Evolutionary conservation across 179 eudicot species (phyloP).

Genomic region (Silene noctiflora): DNA sequence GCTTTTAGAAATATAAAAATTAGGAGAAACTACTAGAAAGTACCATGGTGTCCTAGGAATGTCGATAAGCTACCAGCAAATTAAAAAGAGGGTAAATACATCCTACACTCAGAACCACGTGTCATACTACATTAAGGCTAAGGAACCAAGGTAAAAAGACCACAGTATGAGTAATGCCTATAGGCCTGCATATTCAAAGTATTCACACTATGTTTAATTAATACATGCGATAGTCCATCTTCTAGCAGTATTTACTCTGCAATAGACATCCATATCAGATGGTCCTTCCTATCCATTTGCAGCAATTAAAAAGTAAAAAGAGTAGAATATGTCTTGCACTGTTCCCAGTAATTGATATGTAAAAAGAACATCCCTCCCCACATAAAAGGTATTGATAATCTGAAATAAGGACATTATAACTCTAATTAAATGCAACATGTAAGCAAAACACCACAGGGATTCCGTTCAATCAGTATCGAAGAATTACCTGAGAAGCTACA

Average conservation of each 20-base stretch:
- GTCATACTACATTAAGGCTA: background rate
- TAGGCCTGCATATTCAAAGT: background rate
- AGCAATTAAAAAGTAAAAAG: background rate
- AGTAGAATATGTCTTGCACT: background rate
- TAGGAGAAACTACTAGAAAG: too few relatives aligned
- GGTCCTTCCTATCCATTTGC: background rate
- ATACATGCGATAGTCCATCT: background rate
- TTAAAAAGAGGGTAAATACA: too few relatives aligned
- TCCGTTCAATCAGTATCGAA: background rate
- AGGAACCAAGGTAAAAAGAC: background rate
- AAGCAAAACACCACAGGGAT: background rate
- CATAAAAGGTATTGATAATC: background rate
- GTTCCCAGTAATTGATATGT: background rate
- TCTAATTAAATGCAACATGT: too few relatives aligned
- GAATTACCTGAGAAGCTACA: slow-evolving; percentile 72
- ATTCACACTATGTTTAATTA: background rate
- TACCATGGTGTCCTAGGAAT: too few relatives aligned
- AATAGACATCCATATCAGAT: background rate
- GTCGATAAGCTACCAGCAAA: too few relatives aligned
- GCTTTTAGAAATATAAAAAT: too few relatives aligned
- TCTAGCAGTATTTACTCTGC: background rate
- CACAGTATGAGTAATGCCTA: background rate
- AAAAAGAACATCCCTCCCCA: background rate
- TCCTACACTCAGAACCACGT: background rate
- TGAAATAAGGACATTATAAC: background rate